Percentiles rank a stretch among this genome's conserved stretches.
Conservation (phyloP, 2,329 filamentous ascomycete genomes). For the Colletotrichum spinosum region DNA sequence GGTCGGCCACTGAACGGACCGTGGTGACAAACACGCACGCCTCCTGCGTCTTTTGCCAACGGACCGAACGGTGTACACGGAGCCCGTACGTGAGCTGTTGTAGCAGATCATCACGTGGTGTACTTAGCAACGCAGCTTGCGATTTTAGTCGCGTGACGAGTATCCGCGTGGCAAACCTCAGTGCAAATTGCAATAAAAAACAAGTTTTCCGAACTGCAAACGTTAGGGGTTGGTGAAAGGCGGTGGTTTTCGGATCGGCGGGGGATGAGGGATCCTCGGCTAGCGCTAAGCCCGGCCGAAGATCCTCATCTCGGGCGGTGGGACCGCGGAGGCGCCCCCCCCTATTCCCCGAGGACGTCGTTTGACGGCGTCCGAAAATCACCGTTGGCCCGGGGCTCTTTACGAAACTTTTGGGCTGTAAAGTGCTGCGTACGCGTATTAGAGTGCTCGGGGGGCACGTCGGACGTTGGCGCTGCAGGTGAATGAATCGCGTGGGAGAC, state of each 20-base stretch:
- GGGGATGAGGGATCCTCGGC: conserved; percentile 11
- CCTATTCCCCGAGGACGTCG: too few relatives aligned
- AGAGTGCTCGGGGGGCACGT: not conserved
- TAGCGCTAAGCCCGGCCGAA: conserved; percentile 23
- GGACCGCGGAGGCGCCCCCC: not conserved
- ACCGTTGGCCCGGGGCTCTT: too few relatives aligned
- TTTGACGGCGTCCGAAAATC: not conserved
- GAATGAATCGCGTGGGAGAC: not conserved
- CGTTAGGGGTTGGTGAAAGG: too few relatives aligned
- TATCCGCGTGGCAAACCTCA: too few relatives aligned
- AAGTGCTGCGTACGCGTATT: not conserved
- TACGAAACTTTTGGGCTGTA: not conserved
- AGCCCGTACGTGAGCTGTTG: not conserved
- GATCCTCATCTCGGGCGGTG: conserved; percentile 33
- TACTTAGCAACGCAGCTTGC: too few relatives aligned
- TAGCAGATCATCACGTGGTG: not conserved
- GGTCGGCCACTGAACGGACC: not conserved
- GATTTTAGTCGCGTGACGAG: not conserved
- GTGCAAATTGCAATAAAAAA: too few relatives aligned
- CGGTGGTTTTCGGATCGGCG: conserved; percentile 13
- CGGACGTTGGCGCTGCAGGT: not conserved
- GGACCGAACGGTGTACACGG: not conserved
- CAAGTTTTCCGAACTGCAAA: too few relatives aligned
- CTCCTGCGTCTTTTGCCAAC: not conserved
- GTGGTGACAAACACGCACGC: not conserved